A percentile compares a stretch with the other conserved stretches of the same genome.
Evolutionary conservation across 2,329 filamentous ascomycete genomes (phyloP).

Genomic region (Nigrospora oryzae): DNA sequence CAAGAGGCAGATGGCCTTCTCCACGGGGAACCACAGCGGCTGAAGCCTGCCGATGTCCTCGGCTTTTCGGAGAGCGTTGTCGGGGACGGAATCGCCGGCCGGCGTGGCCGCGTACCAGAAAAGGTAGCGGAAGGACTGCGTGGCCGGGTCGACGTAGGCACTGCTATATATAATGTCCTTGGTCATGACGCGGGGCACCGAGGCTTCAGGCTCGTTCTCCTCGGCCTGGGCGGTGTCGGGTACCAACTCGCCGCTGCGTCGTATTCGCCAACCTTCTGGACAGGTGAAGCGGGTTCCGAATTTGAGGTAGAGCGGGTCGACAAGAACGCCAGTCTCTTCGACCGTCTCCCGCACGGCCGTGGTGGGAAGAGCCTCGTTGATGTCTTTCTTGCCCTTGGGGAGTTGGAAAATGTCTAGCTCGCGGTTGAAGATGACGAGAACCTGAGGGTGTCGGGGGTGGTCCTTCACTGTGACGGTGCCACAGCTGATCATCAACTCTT

Average conservation of each 20-base stretch:
- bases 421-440: constrained; percentile 2
- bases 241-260: not conserved
- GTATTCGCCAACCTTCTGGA: not conserved
- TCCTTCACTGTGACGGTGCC: constrained; percentile 5
- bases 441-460: not conserved
- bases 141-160: not conserved
- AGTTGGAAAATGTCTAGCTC: constrained; percentile 2
- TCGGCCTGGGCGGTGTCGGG: not conserved
- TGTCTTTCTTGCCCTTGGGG: constrained; percentile 2
- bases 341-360: not conserved
- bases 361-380: not conserved
- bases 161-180: not conserved
- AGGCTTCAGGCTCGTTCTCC: not conserved
- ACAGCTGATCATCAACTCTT: constrained; percentile 5
- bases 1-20: too few relatives aligned
- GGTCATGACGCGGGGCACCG: not conserved
- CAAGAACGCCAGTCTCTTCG: not conserved
- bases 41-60: not conserved
- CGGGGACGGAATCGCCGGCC: not conserved
- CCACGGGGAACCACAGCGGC: too few relatives aligned
- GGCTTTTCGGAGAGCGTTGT: not conserved
- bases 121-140: not conserved
- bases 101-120: not conserved
- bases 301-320: not conserved
- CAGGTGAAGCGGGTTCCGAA: too few relatives aligned